Evolutionary conservation across 768 basidiomycete species (phyloP).

Genomic region (Chalciporus sphaerocephalus): DNA sequence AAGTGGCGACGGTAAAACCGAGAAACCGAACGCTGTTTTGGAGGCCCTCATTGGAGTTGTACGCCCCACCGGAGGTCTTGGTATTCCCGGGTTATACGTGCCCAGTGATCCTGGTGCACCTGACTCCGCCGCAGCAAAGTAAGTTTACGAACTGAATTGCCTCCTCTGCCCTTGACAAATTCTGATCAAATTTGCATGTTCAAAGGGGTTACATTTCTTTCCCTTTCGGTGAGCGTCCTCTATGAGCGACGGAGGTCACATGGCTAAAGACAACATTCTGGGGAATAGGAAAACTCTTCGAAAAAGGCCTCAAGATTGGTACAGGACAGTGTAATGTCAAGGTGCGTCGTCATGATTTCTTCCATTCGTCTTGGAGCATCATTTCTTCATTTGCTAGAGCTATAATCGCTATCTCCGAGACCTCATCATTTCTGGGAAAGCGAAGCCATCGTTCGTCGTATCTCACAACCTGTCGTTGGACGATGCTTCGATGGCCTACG

Average conservation of each 20-base stretch:
- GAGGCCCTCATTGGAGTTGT: conserved; percentile 49
- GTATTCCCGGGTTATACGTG: conserved; percentile 54
- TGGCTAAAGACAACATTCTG: not conserved
- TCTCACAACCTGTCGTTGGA: conserved; percentile 5
- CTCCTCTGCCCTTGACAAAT: not conserved
- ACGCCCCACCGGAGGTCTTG: conserved; percentile 52
- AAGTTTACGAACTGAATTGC: not conserved
- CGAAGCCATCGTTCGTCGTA: conserved; percentile 3
- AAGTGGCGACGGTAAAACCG: conserved; percentile 49
- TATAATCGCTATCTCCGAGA: conserved; percentile 6
- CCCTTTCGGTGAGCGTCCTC: conserved; percentile 1
- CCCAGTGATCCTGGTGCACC: conserved; percentile 55
- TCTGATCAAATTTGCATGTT: not conserved
- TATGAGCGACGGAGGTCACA: no score
- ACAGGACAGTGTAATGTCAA: not conserved
- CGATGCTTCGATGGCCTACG: conserved; percentile 1
- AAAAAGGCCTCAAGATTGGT: conserved; percentile 2
- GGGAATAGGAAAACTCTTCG: conserved; percentile 2
- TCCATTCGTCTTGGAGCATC: not conserved
- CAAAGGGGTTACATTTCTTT: conserved; percentile 1
- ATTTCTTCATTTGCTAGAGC: not conserved
- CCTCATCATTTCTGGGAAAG: conserved; percentile 4
- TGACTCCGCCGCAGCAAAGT: conserved; percentile 45
- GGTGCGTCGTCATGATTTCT: not conserved
- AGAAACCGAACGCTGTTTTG: conserved; percentile 52